phyloP scores from a whole-genome alignment of 306 rosid species.

The Trifolium repens region DNA sequence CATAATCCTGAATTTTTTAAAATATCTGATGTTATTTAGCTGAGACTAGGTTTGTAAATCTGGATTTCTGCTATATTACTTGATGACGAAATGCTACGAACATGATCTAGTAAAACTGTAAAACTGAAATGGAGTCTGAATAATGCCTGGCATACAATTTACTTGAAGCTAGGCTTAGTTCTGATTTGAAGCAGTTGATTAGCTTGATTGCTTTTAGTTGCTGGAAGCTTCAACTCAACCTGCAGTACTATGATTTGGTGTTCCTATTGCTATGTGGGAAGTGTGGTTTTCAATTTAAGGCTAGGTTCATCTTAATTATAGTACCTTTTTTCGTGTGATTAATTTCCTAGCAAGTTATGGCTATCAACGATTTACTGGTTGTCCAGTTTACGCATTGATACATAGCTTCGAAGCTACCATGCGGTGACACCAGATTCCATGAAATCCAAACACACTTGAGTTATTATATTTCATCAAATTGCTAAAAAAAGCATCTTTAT shows the following conservation, averaged over 20 bases:
- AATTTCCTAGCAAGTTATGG: neutral
- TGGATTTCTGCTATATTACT: slow-evolving; percentile 1
- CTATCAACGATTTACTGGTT: neutral
- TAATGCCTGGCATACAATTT: neutral
- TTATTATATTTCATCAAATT: neutral
- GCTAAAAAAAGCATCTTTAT: neutral
- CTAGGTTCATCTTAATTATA: neutral
- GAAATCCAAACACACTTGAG: neutral
- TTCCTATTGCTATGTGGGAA: neutral
- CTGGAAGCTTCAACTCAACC: neutral
- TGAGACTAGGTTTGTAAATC: slow-evolving; percentile 1
- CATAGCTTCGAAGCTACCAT: neutral
- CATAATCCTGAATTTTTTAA: neutral
- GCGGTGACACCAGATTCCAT: neutral
- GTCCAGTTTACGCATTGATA: neutral
- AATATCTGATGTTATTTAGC: slow-evolving; percentile 9
- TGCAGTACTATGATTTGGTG: neutral
- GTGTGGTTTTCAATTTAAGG: neutral
- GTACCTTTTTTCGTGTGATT: neutral
- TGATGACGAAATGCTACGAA: slow-evolving; percentile 12
- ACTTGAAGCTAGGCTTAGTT: neutral
- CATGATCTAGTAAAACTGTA: neutral
- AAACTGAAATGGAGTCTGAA: neutral
- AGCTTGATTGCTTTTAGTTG: neutral
- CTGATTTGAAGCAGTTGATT: neutral